Evolutionary conservation across 2,329 filamentous ascomycete genomes (phyloP), one percentile per base, ranked within the genome.

Genomic region (Lachnellula arida): DNA sequence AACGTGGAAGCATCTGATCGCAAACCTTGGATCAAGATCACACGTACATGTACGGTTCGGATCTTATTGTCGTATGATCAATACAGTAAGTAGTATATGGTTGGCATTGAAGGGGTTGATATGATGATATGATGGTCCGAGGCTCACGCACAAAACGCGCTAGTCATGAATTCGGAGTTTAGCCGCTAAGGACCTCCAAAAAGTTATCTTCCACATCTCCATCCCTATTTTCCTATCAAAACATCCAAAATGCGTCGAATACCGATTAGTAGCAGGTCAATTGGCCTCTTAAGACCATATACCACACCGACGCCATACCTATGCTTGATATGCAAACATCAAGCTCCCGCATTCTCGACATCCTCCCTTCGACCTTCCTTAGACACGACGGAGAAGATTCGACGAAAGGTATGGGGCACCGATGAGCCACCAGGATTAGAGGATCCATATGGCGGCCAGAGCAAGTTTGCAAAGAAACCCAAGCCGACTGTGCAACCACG

Each of bases 331-430:
- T 70, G 67, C 62, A 64, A 57, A 49, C 56, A 63, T 34, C 63
- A 62, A 47, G 51, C 60, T 17, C 54, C 63, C 46, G 54, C 65
- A 32, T 70, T 69, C 49, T 69, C 68, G 7, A 69, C 66, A 25
- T 61, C 64, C 23, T 34, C 60, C 15, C 17, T 54, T 39, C 58
- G 60, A 54, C 17, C 55, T 52, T 58, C 60, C 23, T 23, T 42
- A 23, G 19, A 49, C n/a, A 63, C 23, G 55, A 74, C 73, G 48
- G 76, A 79, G 56, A 74, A 72, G 56, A 63, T 79, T 50, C 74
- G 77, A 53, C 68, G 70, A 58, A 76, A 72, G 63, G 67, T 80
- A 57, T 80, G 77, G 77, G 76, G 76, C 6, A 76, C 75, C 22
- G 75, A 79, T 46, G 71, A 74, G 19, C 76, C 78, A 14, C 77